Conservation (phyloP, 805 yeast genomes). For the Pichia nanzhaoensis region DNA sequence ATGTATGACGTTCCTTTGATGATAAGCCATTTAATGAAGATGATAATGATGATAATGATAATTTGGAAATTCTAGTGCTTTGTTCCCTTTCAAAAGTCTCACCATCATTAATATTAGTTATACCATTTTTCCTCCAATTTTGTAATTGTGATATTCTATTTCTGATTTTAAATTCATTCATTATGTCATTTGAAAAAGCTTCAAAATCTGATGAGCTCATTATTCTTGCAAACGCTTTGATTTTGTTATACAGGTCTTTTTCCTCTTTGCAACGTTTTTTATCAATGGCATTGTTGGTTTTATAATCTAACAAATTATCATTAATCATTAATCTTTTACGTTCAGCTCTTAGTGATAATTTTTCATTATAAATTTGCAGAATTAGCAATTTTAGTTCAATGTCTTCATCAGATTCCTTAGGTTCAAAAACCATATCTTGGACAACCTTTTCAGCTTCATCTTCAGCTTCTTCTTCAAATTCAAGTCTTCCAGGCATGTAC, state of each 20-base stretch:
- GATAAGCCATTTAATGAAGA: slow-evolving; percentile 13
- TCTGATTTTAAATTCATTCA: slow-evolving; percentile 73
- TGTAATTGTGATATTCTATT: slow-evolving; percentile 83
- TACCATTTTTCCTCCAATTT: slow-evolving; percentile 88
- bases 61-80: slow-evolving; percentile 45
- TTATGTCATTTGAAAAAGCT: slow-evolving; percentile 61
- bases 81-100: slow-evolving; percentile 84
- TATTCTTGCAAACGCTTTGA: slow-evolving; percentile 76
- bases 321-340: slow-evolving; percentile 75
- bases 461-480: slow-evolving; percentile 93
- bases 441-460: slow-evolving; percentile 93
- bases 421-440: slow-evolving; percentile 92
- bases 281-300: slow-evolving; percentile 73
- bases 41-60: slow-evolving; percentile 12
- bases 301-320: slow-evolving; percentile 76
- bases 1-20: slow-evolving; percentile 27
- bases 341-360: slow-evolving; percentile 88
- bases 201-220: slow-evolving; percentile 79
- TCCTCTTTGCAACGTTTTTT: slow-evolving; percentile 86
- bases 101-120: slow-evolving; percentile 78
- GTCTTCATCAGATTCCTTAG: slow-evolving; percentile 84
- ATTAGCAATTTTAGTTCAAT: slow-evolving; percentile 84
- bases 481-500: slow-evolving; percentile 97
- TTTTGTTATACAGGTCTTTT: slow-evolving; percentile 66
- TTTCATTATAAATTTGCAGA: slow-evolving; percentile 81